phyloP scores from a whole-genome alignment of 257 asterid genomes.

The Solanum chmielewskii region DNA sequence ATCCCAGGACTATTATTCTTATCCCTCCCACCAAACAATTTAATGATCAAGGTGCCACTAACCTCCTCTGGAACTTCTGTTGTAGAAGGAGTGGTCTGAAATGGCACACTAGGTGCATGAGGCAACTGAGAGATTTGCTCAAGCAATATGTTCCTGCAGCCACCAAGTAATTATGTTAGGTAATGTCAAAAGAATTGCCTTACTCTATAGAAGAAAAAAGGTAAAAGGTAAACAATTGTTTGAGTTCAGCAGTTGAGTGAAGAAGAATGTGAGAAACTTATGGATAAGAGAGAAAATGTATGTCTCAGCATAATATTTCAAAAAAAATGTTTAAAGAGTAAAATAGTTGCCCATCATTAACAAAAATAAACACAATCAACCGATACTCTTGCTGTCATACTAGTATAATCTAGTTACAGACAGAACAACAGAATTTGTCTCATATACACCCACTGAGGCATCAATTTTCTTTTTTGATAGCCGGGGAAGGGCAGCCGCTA shows the following conservation, averaged over 20 bases:
- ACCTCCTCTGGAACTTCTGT: constrained; percentile 75
- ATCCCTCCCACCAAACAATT: background rate
- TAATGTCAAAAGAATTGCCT: background rate
- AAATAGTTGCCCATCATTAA: background rate
- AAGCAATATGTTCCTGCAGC: constrained; percentile 61
- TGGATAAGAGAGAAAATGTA: background rate
- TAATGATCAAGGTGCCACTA: constrained; percentile 4
- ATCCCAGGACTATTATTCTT: too few species aligned
- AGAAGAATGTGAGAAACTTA: background rate
- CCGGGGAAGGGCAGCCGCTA: too few species aligned
- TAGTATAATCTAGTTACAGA: background rate
- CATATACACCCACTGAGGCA: background rate
- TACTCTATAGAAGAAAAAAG: background rate
- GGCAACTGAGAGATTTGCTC: constrained; percentile 65
- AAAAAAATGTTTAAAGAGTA: background rate
- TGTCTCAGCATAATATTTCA: background rate
- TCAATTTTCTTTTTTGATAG: background rate
- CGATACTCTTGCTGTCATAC: background rate
- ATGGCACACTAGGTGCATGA: constrained; percentile 78
- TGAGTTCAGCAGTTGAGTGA: background rate
- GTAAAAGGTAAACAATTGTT: background rate
- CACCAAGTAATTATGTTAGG: background rate
- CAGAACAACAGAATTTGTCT: background rate
- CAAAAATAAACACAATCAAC: background rate
- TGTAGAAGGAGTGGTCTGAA: constrained; percentile 58